Evolutionary conservation across 345 rosid species (phyloP).

Genomic region (Pugionium dolabratum): DNA sequence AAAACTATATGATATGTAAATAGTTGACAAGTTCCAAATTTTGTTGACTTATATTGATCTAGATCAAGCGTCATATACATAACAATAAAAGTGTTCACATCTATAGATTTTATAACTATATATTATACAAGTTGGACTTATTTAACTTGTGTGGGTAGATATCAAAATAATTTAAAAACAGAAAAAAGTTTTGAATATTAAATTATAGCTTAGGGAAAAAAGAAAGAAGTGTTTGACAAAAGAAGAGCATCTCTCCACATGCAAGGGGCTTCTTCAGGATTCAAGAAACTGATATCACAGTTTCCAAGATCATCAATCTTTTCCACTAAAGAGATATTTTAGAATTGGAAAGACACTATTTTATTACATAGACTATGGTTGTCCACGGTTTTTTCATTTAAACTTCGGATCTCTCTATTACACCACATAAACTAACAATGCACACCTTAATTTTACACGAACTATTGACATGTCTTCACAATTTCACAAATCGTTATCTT

Average conservation of each 20-base stretch:
- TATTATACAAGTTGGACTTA: slow-evolving; percentile 13
- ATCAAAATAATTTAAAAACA: no score
- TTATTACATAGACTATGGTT: no score
- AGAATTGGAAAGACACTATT: no score
- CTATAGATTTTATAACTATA: neutral
- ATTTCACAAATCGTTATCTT: no score
- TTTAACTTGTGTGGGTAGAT: slow-evolving; percentile 22
- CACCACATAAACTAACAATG: no score
- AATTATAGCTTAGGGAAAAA: slow-evolving; percentile 2
- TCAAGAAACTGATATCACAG: slow-evolving; percentile 33
- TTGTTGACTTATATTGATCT: slow-evolving; percentile 1
- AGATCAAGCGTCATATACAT: slow-evolving; percentile 11
- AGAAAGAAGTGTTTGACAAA: slow-evolving; percentile 32
- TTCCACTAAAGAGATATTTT: no score
- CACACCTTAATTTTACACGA: no score
- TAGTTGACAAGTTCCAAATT: neutral
- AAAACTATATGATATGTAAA: neutral
- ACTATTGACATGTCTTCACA: no score
- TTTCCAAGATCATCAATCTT: slow-evolving; percentile 29
- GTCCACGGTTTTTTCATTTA: no score
- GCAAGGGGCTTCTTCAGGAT: slow-evolving; percentile 34
- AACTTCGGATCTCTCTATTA: no score
- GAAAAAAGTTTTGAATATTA: slow-evolving; percentile 7
- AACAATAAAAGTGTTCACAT: slow-evolving; percentile 30
- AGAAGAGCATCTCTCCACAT: slow-evolving; percentile 42